phyloP scores from a whole-genome alignment of 306 rosid species.

The Hippophae rhamnoides region DNA sequence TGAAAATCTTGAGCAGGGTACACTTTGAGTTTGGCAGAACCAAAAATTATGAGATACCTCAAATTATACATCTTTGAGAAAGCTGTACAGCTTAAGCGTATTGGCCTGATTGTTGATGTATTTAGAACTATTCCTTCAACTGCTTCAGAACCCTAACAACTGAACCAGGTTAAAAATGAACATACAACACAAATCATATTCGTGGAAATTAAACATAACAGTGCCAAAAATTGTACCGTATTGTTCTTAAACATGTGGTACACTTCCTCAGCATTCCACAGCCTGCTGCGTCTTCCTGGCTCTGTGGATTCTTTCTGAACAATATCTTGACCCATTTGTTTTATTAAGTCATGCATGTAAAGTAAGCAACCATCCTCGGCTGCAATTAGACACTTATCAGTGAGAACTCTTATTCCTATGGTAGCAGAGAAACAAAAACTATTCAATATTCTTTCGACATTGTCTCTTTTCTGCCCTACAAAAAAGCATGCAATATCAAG shows the following conservation, averaged over 20 bases:
- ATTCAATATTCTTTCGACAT: background rate
- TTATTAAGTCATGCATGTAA: constrained; percentile 2
- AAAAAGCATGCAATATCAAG: constrained; percentile 9
- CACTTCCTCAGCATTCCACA: background rate
- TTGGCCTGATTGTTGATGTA: background rate
- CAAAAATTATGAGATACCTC: background rate
- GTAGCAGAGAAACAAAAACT: background rate
- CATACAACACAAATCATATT: background rate
- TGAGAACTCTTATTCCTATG: background rate
- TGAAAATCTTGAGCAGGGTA: background rate
- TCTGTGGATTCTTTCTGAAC: background rate
- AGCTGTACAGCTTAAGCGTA: background rate
- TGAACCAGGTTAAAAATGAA: background rate
- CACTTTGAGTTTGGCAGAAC: background rate
- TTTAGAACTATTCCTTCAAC: constrained; percentile 12
- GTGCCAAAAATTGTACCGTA: background rate
- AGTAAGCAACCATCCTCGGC: background rate
- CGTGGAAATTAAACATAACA: too few relatives aligned
- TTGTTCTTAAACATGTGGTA: constrained; percentile 4
- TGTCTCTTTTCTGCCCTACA: background rate
- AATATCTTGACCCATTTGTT: background rate
- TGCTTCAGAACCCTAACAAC: constrained; percentile 21
- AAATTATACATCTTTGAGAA: constrained; percentile 5
- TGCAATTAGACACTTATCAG: background rate
- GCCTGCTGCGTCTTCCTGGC: constrained; percentile 1